phyloP scores from a whole-genome alignment of 257 asterid genomes.

The Solanum arcanum region DNA sequence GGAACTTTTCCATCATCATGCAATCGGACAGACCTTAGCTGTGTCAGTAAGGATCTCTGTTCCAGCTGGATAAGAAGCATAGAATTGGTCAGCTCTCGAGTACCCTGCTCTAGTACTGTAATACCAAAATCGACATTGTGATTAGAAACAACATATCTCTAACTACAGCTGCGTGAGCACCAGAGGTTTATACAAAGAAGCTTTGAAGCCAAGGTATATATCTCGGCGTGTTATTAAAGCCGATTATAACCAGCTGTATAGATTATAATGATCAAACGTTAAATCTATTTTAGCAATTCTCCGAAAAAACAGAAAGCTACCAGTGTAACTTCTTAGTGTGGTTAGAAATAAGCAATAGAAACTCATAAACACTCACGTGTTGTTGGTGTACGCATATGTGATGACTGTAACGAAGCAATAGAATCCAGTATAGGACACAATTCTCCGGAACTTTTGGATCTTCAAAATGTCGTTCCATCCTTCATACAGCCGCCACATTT shows the following conservation, averaged over 20 bases:
- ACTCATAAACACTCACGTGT: constrained; percentile 65
- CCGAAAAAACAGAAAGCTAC: not conserved
- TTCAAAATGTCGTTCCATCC: constrained; percentile 59
- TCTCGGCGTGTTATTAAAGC: not conserved
- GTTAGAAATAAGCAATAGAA: not conserved
- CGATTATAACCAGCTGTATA: not conserved
- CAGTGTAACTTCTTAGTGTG: not conserved
- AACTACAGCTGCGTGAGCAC: not conserved
- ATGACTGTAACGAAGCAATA: constrained; percentile 50
- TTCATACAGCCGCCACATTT: constrained; percentile 33
- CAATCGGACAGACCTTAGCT: constrained; percentile 40
- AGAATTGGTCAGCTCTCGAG: constrained; percentile 87
- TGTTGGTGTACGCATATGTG: constrained; percentile 69
- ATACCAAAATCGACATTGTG: constrained; percentile 2
- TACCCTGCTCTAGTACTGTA: constrained; percentile 87
- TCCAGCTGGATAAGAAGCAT: constrained; percentile 95
- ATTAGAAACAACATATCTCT: not conserved
- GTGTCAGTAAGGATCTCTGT: constrained; percentile 83
- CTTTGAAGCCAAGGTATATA: not conserved
- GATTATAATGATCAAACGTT: not conserved
- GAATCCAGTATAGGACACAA: constrained; percentile 71
- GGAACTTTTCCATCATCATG: not conserved
- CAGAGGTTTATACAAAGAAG: not conserved
- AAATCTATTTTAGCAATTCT: not conserved
- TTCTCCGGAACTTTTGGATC: constrained; percentile 82